Evolutionary conservation across 2,329 filamentous ascomycete genomes (phyloP).

Genomic region (Pyricularia sp.): DNA sequence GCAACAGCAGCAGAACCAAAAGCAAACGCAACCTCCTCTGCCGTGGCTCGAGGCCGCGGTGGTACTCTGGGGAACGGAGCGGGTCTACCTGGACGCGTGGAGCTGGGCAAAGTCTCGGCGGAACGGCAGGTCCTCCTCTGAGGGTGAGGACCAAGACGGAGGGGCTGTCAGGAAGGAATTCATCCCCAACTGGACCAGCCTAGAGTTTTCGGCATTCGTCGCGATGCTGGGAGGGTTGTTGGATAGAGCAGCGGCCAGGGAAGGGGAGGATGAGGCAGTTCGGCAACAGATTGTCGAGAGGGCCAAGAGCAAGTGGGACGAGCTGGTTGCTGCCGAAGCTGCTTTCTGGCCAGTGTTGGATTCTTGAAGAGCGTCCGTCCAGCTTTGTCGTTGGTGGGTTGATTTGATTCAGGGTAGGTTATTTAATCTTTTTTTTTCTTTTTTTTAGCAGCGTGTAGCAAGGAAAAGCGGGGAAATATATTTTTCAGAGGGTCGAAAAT

Average conservation of each 20-base stretch:
- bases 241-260: constrained; percentile 38
- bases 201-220: constrained; percentile 52
- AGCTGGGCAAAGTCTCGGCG: constrained; percentile 29
- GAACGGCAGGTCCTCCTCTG: too few species aligned
- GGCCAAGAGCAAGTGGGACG: constrained; percentile 34
- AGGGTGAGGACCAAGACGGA: constrained; percentile 47
- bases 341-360: constrained; percentile 45
- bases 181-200: constrained; percentile 59
- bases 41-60: constrained; percentile 56
- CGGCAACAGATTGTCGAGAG: constrained; percentile 20
- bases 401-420: too few species aligned
- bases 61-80: constrained; percentile 71
- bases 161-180: constrained; percentile 55
- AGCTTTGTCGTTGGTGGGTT: too few species aligned
- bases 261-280: constrained; percentile 19
- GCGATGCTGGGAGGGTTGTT: constrained; percentile 42
- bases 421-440: too few species aligned
- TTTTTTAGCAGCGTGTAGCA: too few species aligned
- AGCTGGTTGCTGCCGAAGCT: constrained; percentile 46
- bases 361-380: background rate
- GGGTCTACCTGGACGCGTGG: constrained; percentile 53
- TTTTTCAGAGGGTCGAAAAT: background rate
- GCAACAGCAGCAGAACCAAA: background rate
- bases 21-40: background rate
- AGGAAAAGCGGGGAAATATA: background rate